These are phyloP conservation scores for Nicotiana tomentosiformis DNA, from an alignment of 257 asterid species.

Conservation along the genomic window DNA sequence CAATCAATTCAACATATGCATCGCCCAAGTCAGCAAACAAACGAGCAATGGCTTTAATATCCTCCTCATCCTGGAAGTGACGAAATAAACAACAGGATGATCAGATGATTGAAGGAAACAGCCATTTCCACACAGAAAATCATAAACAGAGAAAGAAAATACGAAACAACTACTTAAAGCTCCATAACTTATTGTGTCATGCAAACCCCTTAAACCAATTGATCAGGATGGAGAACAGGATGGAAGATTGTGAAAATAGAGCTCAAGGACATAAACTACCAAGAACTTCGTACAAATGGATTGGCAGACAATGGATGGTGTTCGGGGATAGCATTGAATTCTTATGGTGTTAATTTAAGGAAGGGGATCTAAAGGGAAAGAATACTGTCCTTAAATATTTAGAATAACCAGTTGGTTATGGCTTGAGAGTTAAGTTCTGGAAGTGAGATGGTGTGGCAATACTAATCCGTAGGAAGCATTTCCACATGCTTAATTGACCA, in stretches of 20 bases:
- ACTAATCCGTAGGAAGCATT: neutral
- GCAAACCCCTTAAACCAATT: neutral
- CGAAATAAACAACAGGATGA: constrained; percentile 15
- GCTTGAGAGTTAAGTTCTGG: neutral
- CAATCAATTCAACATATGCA: constrained; percentile 94
- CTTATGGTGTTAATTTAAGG: neutral
- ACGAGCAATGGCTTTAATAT: constrained; percentile 97
- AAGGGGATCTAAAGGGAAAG: neutral
- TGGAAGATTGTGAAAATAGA: neutral
- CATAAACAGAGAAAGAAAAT: neutral
- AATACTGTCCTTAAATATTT: neutral
- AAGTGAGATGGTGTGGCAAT: neutral
- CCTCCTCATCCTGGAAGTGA: constrained; percentile 88
- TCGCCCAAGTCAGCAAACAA: constrained; percentile 98
- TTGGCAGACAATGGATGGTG: neutral
- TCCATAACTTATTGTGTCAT: neutral
- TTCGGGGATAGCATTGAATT: neutral
- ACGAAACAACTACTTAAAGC: neutral
- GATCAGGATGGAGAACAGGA: neutral
- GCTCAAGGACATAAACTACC: neutral
- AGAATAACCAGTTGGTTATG: neutral
- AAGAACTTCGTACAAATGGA: neutral
- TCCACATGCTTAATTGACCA: neutral
- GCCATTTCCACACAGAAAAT: neutral
- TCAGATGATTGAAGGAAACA: neutral